Base-by-base conservation (phyloP, 2,329 filamentous ascomycete genomes). In the Sporothrix sp. region DNA sequence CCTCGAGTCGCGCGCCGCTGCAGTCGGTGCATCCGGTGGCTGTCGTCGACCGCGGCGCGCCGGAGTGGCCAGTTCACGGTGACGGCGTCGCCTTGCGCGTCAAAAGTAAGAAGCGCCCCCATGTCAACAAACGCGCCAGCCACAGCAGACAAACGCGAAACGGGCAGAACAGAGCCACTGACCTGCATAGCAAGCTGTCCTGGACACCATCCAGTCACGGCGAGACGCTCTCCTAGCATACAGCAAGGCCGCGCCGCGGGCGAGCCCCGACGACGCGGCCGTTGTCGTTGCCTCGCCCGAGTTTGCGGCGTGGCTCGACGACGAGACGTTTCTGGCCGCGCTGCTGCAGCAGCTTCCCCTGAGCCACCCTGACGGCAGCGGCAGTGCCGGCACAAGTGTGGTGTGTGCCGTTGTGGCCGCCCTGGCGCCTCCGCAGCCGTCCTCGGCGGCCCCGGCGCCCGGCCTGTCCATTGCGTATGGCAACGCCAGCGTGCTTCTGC, bases 331-430 rank as follows among this genome's bases (percentile, higher is more conserved):
- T 44, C 58, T 71, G 56, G 57, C 62, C 0, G 48, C 50, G 4
- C 51, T 71, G 13, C 57, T 71, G 14, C 43, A 46, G 43, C 49
- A 40, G 1, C 55, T 54, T 25, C 32, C 18, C 14, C 10, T 13
- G 25, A 10, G 66, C 21, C 21, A 8, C n/a, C 64, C 23, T 6
- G 1, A 2, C 7, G 18, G 7, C 7, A 48, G 11, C 11, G 10
- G 13, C 13, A 18, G 32, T 10, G 9, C 27, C 9, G 42, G 18
- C 36, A 78, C 30, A 66, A 45, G 74, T 54, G 64, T 81, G 7
- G 56, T 83, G 13, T 67, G 68, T 21, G 81, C 74, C 11, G 73
- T 79, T 4, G 72, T 81, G 25, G 79, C 83, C 59, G 70, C 73
- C 8, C 62, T 84, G 28, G 63, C 69, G 20, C 68, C 70, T 8